These are phyloP conservation scores for Podospora australis DNA, from an alignment of 495 filamentous ascomycete species.

Conservation along the genomic window DNA sequence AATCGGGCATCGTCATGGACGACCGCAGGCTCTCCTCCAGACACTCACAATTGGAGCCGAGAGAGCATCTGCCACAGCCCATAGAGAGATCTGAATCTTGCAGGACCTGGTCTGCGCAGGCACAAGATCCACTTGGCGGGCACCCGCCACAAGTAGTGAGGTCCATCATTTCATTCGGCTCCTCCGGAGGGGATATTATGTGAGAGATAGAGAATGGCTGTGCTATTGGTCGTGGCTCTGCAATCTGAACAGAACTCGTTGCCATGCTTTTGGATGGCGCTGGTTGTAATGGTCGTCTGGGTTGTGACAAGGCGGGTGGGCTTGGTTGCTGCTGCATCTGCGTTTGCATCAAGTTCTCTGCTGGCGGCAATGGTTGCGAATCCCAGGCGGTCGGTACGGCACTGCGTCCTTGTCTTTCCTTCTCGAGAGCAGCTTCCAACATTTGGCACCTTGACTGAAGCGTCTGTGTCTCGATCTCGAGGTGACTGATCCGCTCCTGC, in stretches of 20 bases:
- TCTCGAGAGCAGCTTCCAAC: conserved; percentile 38
- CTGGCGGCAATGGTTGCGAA: conserved; percentile 10
- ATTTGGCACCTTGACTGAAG: conserved; percentile 37
- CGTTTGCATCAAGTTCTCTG: conserved; percentile 12
- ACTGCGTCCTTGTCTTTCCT: conserved; percentile 30
- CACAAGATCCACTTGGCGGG: conserved; percentile 40
- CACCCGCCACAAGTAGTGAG: conserved; percentile 45
- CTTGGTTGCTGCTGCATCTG: conserved; percentile 10
- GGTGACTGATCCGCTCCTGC: conserved; percentile 35
- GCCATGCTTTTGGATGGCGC: conserved; percentile 6
- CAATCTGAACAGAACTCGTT: conserved; percentile 2
- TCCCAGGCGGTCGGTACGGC: conserved; percentile 15
- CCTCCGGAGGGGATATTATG: conserved; percentile 42
- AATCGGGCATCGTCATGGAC: conserved; percentile 16
- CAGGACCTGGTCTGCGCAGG: conserved; percentile 47
- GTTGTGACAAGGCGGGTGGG: conserved; percentile 7
- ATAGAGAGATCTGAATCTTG: conserved; percentile 30
- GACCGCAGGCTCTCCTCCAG: conserved; percentile 56
- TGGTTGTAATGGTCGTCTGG: conserved; percentile 17
- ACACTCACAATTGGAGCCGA: conserved; percentile 57
- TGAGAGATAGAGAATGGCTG: conserved; percentile 41
- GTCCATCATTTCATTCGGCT: conserved; percentile 21
- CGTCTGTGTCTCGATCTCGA: conserved; percentile 41
- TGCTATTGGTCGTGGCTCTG: conserved; percentile 25
- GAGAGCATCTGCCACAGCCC: conserved; percentile 60